Percentiles rank a stretch among this genome's conserved stretches.
These are phyloP conservation scores for Gynochthodes officinalis DNA, from an alignment of 257 asterid genomes.

Conservation along the genomic window DNA sequence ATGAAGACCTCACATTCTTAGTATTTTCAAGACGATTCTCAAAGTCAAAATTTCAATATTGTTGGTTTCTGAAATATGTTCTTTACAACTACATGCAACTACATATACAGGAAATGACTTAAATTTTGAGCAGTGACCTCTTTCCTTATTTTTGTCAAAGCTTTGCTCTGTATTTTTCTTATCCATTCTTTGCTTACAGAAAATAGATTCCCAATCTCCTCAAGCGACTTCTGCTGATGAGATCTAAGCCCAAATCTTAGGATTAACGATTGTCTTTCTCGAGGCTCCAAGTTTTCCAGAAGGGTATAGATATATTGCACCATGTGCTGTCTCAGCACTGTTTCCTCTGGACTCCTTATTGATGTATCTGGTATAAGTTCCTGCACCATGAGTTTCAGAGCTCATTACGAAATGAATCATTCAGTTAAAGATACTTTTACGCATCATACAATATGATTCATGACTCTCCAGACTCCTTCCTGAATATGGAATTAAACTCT, in stretches of 20 bases:
- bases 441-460: not conserved
- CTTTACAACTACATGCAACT: not conserved
- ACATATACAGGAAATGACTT: constrained; percentile 46
- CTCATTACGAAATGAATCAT: not conserved
- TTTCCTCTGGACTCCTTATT: constrained; percentile 51
- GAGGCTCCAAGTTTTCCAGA: constrained; percentile 53
- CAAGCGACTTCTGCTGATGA: constrained; percentile 54
- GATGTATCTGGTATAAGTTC: constrained; percentile 63
- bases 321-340: constrained; percentile 49
- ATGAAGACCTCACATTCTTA: not conserved
- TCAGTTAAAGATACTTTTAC: not conserved
- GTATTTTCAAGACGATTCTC: not conserved
- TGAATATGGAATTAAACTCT: no score
- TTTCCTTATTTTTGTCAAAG: constrained; percentile 54
- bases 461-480: not conserved
- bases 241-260: constrained; percentile 71
- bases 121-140: constrained; percentile 39
- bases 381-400: constrained; percentile 30
- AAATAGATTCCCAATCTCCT: constrained; percentile 65
- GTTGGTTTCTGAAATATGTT: not conserved
- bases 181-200: constrained; percentile 94
- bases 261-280: constrained; percentile 63
- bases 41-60: not conserved
- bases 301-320: constrained; percentile 41
- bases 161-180: constrained; percentile 63